A percentile compares a stretch with the other conserved stretches of the same genome.
Conservation (phyloP, 345 rosid species). For the Populus deltoides region DNA sequence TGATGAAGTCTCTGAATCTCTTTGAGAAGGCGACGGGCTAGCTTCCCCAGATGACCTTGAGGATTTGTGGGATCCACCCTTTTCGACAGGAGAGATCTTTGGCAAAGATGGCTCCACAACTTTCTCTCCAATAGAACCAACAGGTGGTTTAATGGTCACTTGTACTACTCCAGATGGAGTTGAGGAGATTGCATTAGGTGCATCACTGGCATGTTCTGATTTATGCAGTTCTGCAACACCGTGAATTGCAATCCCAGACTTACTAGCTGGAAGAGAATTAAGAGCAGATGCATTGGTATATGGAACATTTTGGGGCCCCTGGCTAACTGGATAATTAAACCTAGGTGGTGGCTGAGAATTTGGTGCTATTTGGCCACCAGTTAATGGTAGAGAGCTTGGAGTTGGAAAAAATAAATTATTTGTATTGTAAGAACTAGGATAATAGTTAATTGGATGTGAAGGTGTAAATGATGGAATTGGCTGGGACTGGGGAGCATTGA, state of each 20-base stretch:
- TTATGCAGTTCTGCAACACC: constrained; percentile 35
- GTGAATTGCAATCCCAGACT: constrained; percentile 36
- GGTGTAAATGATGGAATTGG: constrained; percentile 54
- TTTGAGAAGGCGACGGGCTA: constrained; percentile 27
- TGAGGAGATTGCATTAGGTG: constrained; percentile 35
- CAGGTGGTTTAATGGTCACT: constrained; percentile 52
- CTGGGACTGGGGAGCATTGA: constrained; percentile 63
- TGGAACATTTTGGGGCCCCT: constrained; percentile 58
- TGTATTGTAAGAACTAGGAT: constrained; percentile 41
- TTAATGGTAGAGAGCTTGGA: constrained; percentile 51
- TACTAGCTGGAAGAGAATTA: constrained; percentile 39
- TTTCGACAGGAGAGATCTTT: constrained; percentile 35
- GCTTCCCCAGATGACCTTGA: constrained; percentile 39
- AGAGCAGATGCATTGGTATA: constrained; percentile 42
- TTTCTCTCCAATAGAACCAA: constrained; percentile 43
- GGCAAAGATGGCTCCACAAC: constrained; percentile 25
- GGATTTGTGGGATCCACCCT: constrained; percentile 41
- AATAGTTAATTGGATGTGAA: constrained; percentile 49
- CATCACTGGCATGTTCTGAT: constrained; percentile 41
- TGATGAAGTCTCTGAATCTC: constrained; percentile 33
- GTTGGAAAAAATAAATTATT: constrained; percentile 44
- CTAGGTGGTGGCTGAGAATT: constrained; percentile 62
- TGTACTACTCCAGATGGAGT: constrained; percentile 37
- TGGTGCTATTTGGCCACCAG: constrained; percentile 55
- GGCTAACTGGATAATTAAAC: constrained; percentile 48